Base-by-base conservation (phyloP, 2,329 filamentous ascomycete species). In the Magnaporthiopsis incrustans region DNA sequence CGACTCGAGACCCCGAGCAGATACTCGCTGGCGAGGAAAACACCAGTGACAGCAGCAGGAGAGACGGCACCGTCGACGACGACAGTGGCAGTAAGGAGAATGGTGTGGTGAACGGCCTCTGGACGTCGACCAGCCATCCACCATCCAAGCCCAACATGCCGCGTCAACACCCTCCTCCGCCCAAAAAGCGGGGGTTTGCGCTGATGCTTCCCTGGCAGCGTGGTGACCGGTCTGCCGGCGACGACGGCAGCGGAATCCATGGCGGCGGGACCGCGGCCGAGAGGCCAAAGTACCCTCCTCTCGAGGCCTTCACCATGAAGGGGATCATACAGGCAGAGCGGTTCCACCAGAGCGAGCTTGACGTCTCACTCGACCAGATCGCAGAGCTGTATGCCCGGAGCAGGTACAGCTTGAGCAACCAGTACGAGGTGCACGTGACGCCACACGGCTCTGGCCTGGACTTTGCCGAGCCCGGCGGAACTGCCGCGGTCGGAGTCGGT, bases 311-410 rank as follows among this genome's bases (percentile, higher is more conserved):
- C 68, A 85, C 80, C 63, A 88, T 88, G 76, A 87, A 85, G 71
- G 84, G 81, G 67, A 86, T 88, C 70, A 82, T 89, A 78, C 78
- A 83, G 66, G 75, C 76, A 1, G 75, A 78, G 33, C 58, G 69
- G 61, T 76, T 76, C 62, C 71, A 70, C 5, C 74, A 74, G 7
- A 75, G 74, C 61, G 79, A 82, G 65, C 84, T 88, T 65, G 78
- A 79, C 62, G 77, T 84, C 15, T 84, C 87, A 69, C 75, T 89
- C 61, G 85, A 88, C 66, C 81, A 84, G 57, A 88, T 89, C 69
- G 86, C 86, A 14, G 85, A 88, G 72, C 88, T 89, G 38, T 89
- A 85, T 73, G 86, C 86, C 53, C 79, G 83, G 44, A 88, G 85
- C 15, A 80, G 83, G 58, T 88, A 88, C 71, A 88, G 85, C 57